phyloP scores from a whole-genome alignment of 768 basidiomycete species.

The Candolleomyces aberdarensis region DNA sequence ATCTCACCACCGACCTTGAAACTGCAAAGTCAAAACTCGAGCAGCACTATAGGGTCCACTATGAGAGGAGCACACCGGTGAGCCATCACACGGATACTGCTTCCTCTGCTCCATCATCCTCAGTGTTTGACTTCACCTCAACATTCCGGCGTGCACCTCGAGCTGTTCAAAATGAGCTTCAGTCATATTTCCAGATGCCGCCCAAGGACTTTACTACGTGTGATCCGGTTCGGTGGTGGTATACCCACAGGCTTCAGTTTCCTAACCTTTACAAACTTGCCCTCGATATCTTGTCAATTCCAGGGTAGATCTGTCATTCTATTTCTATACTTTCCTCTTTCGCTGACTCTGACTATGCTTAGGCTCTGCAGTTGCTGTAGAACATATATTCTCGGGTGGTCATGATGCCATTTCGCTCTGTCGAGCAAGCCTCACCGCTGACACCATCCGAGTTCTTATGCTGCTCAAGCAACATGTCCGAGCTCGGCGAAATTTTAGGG shows the following conservation, averaged over 20 bases:
- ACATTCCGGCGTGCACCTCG: neutral
- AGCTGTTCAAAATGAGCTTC: constrained; percentile 15
- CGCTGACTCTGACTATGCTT: neutral
- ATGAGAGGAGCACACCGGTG: neutral
- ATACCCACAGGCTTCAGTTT: constrained; percentile 14
- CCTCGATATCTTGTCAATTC: constrained; percentile 25
- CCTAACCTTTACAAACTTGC: constrained; percentile 26
- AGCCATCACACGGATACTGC: neutral
- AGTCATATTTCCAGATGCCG: constrained; percentile 21
- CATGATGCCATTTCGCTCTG: neutral
- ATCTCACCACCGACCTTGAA: constrained; percentile 14
- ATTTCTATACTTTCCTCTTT: neutral
- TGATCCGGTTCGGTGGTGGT: constrained; percentile 31
- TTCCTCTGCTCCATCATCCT: neutral
- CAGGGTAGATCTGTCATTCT: constrained; percentile 14
- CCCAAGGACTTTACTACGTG: constrained; percentile 22
- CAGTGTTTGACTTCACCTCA: neutral
- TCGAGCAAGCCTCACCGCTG: neutral
- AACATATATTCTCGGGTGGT: neutral
- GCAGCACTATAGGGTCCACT: constrained; percentile 10
- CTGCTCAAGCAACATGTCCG: neutral
- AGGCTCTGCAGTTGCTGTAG: neutral
- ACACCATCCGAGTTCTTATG: neutral
- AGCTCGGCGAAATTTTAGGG: no score
- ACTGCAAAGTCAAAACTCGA: constrained; percentile 8